These are phyloP conservation scores for Trichoderma semiorbis DNA, from an alignment of 2,329 filamentous ascomycete genomes.

Conservation along the genomic window DNA sequence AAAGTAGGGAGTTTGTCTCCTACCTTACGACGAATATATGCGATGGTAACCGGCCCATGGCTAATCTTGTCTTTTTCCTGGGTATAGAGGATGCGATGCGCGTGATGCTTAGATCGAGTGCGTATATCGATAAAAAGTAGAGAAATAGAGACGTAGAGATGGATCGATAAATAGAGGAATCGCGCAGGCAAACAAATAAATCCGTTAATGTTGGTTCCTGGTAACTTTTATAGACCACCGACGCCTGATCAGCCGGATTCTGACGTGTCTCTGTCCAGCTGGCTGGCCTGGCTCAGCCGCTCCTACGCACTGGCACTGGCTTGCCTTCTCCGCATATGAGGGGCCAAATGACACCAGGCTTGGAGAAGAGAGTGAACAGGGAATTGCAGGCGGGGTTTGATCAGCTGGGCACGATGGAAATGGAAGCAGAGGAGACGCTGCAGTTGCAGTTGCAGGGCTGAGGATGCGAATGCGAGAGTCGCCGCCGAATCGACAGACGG, in stretches of 20 bases:
- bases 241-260: not conserved
- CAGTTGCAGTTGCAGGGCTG: not conserved
- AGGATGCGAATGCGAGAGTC: not conserved
- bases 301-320: not conserved
- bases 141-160: not conserved
- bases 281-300: not conserved
- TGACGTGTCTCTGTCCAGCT: not conserved
- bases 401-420: not conserved
- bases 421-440: not conserved
- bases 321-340: constrained; percentile 8
- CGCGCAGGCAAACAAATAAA: not conserved
- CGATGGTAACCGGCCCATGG: constrained; percentile 39
- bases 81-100: not conserved
- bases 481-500: not conserved
- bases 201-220: not conserved
- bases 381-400: constrained; percentile 14
- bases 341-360: not conserved
- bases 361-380: not conserved
- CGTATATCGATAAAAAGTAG: not conserved
- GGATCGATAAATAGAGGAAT: not conserved
- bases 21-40: constrained; percentile 45
- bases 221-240: not conserved
- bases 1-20: constrained; percentile 3
- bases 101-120: not conserved
- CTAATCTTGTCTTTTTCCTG: constrained; percentile 4